Evolutionary conservation across 768 basidiomycete genomes (phyloP).

Genomic region (Termitomyces bulborhizus): DNA sequence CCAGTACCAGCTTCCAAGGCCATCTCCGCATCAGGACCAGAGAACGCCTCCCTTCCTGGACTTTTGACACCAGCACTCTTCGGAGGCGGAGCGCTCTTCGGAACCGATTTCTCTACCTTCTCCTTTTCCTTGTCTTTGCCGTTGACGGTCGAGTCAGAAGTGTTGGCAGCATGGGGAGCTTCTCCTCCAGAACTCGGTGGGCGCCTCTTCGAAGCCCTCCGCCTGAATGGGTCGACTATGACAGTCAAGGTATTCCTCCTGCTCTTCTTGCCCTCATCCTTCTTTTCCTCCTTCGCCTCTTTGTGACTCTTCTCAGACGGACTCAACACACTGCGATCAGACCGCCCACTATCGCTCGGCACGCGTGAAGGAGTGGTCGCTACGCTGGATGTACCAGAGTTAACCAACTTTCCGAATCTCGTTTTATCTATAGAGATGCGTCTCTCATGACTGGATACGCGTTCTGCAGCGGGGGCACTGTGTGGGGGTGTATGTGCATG

Average conservation of each 20-base stretch:
- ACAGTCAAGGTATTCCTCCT: conserved; percentile 82
- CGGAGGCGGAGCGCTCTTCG: conserved; percentile 2
- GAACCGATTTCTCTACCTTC: background rate
- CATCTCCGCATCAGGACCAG: conserved; percentile 23
- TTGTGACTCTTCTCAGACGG: conserved; percentile 14
- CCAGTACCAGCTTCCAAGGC: conserved; percentile 22
- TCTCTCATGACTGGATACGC: conserved; percentile 16
- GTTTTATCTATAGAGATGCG: background rate
- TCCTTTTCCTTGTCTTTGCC: background rate
- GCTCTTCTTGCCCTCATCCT: conserved; percentile 44
- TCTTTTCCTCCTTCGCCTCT: conserved; percentile 15
- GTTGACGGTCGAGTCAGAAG: background rate
- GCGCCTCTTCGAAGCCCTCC: conserved; percentile 30
- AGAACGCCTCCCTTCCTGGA: conserved; percentile 7
- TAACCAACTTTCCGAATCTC: background rate
- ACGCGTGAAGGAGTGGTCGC: conserved; percentile 20
- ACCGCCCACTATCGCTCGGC: conserved; percentile 31
- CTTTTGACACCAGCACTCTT: conserved; percentile 9
- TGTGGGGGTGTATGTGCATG: background rate
- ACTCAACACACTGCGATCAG: conserved; percentile 20
- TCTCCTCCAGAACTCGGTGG: conserved; percentile 23
- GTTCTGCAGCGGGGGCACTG: conserved; percentile 16
- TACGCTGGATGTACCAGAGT: background rate
- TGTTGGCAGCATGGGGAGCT: conserved; percentile 1
- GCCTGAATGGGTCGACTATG: conserved; percentile 75